Conservation (phyloP, 176 grass and related monocot genomes). For the Areca catechu region DNA sequence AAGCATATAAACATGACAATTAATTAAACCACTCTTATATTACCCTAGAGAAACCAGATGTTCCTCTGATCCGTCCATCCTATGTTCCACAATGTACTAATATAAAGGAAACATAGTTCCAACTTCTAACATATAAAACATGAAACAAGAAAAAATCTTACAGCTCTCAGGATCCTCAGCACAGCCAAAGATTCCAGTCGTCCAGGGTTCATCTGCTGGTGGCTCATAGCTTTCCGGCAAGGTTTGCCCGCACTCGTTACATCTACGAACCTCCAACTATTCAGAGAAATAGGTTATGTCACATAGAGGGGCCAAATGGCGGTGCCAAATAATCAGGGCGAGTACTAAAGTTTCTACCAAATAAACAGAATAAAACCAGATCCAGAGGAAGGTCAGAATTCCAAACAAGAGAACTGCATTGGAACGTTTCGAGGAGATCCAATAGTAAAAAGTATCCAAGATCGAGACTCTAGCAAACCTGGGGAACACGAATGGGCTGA, state of each 20-base stretch:
- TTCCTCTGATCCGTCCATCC: too few species aligned
- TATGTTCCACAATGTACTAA: too few species aligned
- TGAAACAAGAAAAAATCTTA: neutral
- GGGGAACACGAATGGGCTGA: slow-evolving; percentile 77
- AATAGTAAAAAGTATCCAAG: too few species aligned
- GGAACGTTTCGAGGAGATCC: too few species aligned
- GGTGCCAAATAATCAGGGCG: too few species aligned
- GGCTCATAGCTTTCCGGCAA: slow-evolving; percentile 72
- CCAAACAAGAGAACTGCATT: too few species aligned
- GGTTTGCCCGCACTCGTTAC: slow-evolving; percentile 60
- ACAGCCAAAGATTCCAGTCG: slow-evolving; percentile 71
- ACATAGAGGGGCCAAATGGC: neutral
- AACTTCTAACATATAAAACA: neutral
- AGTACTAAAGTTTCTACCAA: too few species aligned
- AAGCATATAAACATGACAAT: too few species aligned
- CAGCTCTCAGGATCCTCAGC: slow-evolving; percentile 64
- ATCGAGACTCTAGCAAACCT: slow-evolving; percentile 21
- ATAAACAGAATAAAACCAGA: neutral
- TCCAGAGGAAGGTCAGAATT: too few species aligned
- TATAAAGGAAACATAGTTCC: too few species aligned
- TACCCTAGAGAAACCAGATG: too few species aligned
- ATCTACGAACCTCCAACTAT: slow-evolving; percentile 61
- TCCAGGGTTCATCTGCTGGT: slow-evolving; percentile 78
- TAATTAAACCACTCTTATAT: too few species aligned
- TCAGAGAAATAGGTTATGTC: neutral